phyloP scores from a whole-genome alignment of 192 early-diverging fungal genomes.

The Phycomyces nitens region DNA sequence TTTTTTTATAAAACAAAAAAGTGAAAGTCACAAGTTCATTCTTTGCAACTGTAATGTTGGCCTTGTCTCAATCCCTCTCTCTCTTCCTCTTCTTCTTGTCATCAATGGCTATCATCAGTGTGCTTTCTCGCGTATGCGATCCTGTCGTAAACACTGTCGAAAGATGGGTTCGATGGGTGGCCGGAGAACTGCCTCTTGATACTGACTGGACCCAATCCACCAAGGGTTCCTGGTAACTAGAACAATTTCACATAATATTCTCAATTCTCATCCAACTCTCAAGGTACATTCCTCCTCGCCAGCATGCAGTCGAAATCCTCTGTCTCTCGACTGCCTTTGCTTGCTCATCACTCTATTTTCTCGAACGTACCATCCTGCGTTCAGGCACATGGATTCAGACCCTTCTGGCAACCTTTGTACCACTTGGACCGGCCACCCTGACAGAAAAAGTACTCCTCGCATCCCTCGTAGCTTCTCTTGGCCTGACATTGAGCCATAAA shows the following conservation, averaged over 20 bases:
- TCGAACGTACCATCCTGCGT: slow-evolving; percentile 16
- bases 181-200: slow-evolving; percentile 40
- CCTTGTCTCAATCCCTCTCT: neutral
- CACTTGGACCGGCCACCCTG: slow-evolving; percentile 30
- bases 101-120: neutral
- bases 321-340: slow-evolving; percentile 38
- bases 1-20: too few species aligned
- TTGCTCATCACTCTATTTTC: slow-evolving; percentile 32
- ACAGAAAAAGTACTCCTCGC: slow-evolving; percentile 29
- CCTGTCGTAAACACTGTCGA: slow-evolving; percentile 2
- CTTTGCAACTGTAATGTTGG: neutral
- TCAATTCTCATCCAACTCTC: neutral
- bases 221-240: slow-evolving; percentile 47
- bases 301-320: slow-evolving; percentile 46
- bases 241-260: neutral
- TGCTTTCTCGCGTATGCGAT: neutral
- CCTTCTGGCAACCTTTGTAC: slow-evolving; percentile 22
- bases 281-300: slow-evolving; percentile 50
- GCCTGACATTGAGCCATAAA: slow-evolving; percentile 43
- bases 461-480: slow-evolving; percentile 34
- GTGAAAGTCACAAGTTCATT: too few species aligned
- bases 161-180: neutral
- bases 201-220: slow-evolving; percentile 47
- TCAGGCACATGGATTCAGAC: slow-evolving; percentile 9
- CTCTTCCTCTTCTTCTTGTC: neutral